Evolutionary conservation across 1,284 basidiomycete species (phyloP).

Genomic region (Cryptococcus floricola): DNA sequence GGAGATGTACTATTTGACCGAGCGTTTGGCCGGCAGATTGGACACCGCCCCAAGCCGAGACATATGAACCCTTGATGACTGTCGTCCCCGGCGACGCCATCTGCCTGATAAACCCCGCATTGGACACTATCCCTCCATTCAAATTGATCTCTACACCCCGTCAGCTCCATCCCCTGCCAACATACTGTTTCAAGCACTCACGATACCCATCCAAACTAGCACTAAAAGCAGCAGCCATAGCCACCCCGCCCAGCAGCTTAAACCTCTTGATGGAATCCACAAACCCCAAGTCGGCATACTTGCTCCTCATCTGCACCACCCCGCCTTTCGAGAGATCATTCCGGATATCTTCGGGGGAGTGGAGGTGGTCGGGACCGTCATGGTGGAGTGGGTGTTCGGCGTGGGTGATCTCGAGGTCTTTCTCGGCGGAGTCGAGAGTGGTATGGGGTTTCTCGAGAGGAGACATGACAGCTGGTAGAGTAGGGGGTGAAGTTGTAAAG

Average conservation of each 20-base stretch:
- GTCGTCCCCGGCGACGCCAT: slow-evolving; percentile 11
- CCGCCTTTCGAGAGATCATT: slow-evolving; percentile 8
- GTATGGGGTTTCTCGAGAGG: too few relatives aligned
- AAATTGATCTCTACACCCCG: slow-evolving; percentile 27
- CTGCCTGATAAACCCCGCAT: slow-evolving; percentile 28
- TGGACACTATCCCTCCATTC: slow-evolving; percentile 24
- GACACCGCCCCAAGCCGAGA: slow-evolving; percentile 31
- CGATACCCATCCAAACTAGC: slow-evolving; percentile 26
- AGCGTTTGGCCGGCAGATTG: slow-evolving; percentile 25
- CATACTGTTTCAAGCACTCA: slow-evolving; percentile 4
- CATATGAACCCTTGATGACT: slow-evolving; percentile 14
- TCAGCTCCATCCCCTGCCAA: background rate
- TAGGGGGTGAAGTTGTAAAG: too few relatives aligned
- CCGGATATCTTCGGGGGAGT: slow-evolving; percentile 14
- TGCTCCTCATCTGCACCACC: slow-evolving; percentile 16
- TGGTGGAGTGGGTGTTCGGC: background rate
- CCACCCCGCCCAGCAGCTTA: slow-evolving; percentile 12
- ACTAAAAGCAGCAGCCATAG: slow-evolving; percentile 24
- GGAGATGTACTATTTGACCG: slow-evolving; percentile 18
- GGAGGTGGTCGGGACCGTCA: slow-evolving; percentile 4
- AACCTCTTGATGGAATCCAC: slow-evolving; percentile 15
- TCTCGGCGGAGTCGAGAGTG: too few relatives aligned
- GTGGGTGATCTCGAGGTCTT: slow-evolving; percentile 4
- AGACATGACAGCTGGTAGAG: too few relatives aligned
- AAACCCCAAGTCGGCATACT: slow-evolving; percentile 15